Conservation (phyloP, 169 alveolate species). For the Plasmodium vivax region DNA sequence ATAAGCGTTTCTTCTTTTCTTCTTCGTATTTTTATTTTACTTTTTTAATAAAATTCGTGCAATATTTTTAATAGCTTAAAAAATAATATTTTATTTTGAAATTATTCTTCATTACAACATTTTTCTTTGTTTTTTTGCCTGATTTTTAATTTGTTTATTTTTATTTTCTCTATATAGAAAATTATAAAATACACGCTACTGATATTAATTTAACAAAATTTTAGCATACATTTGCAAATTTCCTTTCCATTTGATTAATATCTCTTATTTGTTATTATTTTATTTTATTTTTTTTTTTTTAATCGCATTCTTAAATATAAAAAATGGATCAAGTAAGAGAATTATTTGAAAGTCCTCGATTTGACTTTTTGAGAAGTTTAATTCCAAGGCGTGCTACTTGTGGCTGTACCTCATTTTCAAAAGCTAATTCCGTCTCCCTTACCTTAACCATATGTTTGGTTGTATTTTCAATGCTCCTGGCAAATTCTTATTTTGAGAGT, state of each 20-base stretch:
- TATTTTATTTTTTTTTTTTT: neutral
- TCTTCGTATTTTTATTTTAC: neutral
- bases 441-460: neutral
- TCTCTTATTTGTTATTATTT: neutral
- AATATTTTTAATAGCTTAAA: neutral
- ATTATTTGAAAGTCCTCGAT: neutral
- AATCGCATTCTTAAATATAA: neutral
- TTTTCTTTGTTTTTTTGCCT: neutral
- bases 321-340: neutral
- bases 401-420: neutral
- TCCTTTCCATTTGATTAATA: neutral
- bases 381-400: neutral
- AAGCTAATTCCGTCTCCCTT: neutral
- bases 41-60: neutral
- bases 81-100: neutral
- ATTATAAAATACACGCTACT: neutral
- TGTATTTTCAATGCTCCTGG: neutral
- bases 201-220: neutral
- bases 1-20: neutral
- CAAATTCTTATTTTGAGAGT: neutral
- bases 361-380: neutral
- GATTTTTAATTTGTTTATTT: neutral
- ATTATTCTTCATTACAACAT: neutral
- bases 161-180: neutral
- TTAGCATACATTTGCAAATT: neutral